Evolutionary conservation across 2,329 filamentous ascomycete species (phyloP), one percentile per base, ranked within the genome.

Genomic region (Apiospora koreana): DNA sequence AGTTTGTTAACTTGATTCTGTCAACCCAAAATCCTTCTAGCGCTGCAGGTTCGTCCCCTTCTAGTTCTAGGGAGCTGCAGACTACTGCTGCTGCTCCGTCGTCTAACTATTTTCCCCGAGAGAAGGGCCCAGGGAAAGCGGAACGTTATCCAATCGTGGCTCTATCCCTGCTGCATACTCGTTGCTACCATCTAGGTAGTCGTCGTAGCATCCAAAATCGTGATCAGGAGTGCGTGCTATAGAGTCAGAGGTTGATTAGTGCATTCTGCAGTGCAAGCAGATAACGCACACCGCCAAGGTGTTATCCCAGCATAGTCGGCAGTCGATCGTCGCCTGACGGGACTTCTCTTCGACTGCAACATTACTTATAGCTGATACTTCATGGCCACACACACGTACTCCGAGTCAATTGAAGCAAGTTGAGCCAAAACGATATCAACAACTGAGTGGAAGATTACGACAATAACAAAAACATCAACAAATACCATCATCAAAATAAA

Each of bases 11-110:
- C 54, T 62, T 62, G 54, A 62, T 62, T 62, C 54, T 62, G 28
- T 62, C 54, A 38, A 38, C 31, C 54, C 54, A 62, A 38, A 38
- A 62, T 62, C 54, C 31, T 62, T 38, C 54, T 62, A 62, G 54
- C 54, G 41, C 41, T 62, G 54, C 50, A 35, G 28, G 28, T 35
- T 35, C 25, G 18, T 21, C 16, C 25, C 48, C 12, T 54, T 31
- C 48, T 54, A 54, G 48, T 28, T 23, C 25, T 18, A 54, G 48
- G 48, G 25, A 54, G 48, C 48, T 54, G 48, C 48, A 54, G 48
- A 54, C 14, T 16, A 54, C 23, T 54, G 48, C 41, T 43, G 41
- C 41, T 50, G 48, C 48, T 31, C 48, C 48, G 12, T 50, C 48
- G 25, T 43, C 41, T 43, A 54, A 54, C 18, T 16, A 18, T 58